Base-by-base conservation (phyloP, 2,329 filamentous ascomycete genomes). In the Graphium sp. region DNA sequence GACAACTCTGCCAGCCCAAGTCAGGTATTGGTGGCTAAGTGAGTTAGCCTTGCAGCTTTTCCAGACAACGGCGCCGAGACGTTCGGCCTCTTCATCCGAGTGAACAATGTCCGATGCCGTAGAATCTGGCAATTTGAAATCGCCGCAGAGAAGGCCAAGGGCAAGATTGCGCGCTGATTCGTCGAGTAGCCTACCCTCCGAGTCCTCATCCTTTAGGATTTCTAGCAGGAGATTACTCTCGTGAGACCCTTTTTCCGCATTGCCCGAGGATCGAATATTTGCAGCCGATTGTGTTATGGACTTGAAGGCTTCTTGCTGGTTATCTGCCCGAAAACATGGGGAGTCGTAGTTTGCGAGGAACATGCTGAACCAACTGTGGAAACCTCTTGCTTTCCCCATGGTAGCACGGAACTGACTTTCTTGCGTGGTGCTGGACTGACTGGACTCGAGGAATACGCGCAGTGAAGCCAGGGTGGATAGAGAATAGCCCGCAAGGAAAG, bases 1-100 rank as follows among this genome's bases (percentile, higher is more conserved):
- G 24, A 95, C 60, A 3, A 85, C 77, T 36, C 76, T 68, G 4
- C 81, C 85, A 24, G 81, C 79, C 91, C 91, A 98, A 1, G 80
- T 56, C 1, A 83, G 56, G 45, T 89, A 94, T 11, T 71, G 65
- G 16, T 66, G 55, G 32, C 73, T 78, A 11, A 76, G 58, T 2
- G 65, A 55, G 21, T 64, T 57, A n/a, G 66, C 60, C 33, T 67
- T 62, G 39, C 83, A 79, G 23, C 79, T 84, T 44, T 75, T 74
- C 74, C 78, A 89, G 1, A 94, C 62, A 12, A 73, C 66, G 9
- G 72, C 56, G 3, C 73, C 68, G 42, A 75, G 70, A 2, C 53
- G 48, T 9, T 68, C 48, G 8, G 82, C 74, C 24, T 71, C 60
- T 11, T 61, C 45, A 43, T 92, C 82, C 1, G 60, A 61, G 17